phyloP scores from a whole-genome alignment of 371 early-diverging fungal species.

The Nematocida sp. region DNA sequence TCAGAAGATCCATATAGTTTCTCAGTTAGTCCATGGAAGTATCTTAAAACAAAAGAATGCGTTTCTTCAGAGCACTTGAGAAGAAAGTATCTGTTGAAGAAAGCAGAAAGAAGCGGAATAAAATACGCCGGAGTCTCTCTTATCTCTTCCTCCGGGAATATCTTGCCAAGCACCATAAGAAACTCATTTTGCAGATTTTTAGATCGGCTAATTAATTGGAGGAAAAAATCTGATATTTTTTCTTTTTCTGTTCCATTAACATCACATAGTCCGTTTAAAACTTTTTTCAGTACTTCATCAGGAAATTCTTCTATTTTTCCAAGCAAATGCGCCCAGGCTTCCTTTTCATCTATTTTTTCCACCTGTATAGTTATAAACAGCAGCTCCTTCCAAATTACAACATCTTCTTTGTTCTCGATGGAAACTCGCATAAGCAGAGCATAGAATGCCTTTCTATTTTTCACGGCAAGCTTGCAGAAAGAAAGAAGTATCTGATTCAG shows the following conservation, averaged over 20 bases:
- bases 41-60: constrained; percentile 16
- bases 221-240: not conserved
- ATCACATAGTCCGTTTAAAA: constrained; percentile 4
- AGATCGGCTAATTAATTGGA: not conserved
- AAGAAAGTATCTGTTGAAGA: constrained; percentile 27
- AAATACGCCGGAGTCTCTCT: not conserved
- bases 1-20: not conserved
- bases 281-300: not conserved
- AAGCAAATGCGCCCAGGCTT: constrained; percentile 5
- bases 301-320: not conserved
- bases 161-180: not conserved
- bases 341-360: constrained; percentile 1
- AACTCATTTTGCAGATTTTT: constrained; percentile 13
- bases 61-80: not conserved
- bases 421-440: not conserved
- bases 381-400: constrained; percentile 27
- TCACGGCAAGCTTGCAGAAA: constrained; percentile 8
- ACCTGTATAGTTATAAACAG: not conserved
- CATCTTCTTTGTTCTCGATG: not conserved
- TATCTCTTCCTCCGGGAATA: not conserved
- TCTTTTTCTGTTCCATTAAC: not conserved
- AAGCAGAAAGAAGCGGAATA: not conserved
- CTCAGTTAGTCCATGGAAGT: not conserved
- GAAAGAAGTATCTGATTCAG: not conserved
- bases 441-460: constrained; percentile 18